Evolutionary conservation across 106 monocot species (phyloP), one percentile per base, ranked within the genome.

Genomic region (Platanthera zijinensis): DNA sequence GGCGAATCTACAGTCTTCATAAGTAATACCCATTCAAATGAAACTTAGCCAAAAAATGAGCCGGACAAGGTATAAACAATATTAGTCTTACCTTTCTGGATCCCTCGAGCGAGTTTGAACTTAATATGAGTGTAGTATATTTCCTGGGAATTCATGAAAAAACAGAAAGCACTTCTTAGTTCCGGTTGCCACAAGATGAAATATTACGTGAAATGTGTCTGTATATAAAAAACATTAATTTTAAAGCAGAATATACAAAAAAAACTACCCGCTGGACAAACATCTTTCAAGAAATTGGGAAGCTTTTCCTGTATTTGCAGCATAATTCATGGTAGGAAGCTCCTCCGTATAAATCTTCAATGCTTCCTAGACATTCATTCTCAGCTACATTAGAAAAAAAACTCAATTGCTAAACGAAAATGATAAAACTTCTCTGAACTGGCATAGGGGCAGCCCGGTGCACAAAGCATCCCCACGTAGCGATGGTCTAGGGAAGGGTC

Each of bases 301-400:
- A 51, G 83, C 84, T 70, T 81, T 88, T 76, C 90, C 85, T 11
- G 90, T 90, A 77, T 88, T 85, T 67, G 90, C 87, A 77, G 85
- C 90, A 83, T 85, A 88, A 82, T 79, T 81, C 90, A 90, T 90
- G 50, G 83, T 57, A 54, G 90, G 90, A 61, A 90, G 85, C 71
- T 90, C 87, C 71, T 83, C 75, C 64, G 45, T 72, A 66, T 90
- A 90, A 62, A 88, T 74, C 67, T 80, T 63, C 48, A 88, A 50
- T 73, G 82, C 80, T 70, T 91, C 82, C 88, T 88, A 72, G 7
- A 77, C 64, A 74, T 46, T n/a, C 56, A 76, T 51, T 6, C 15
- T 10, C 19, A 51, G 51, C 19, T 30, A 32, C 72, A 50, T 72
- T 51, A 15, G 32, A 32, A 32, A 32, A 47, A 70, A 48, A 48